Evolutionary conservation across 202 grass and related monocot genomes (phyloP), one percentile per base, ranked within the genome.

Genomic region (Schoenoplectus tabernaemontani): DNA sequence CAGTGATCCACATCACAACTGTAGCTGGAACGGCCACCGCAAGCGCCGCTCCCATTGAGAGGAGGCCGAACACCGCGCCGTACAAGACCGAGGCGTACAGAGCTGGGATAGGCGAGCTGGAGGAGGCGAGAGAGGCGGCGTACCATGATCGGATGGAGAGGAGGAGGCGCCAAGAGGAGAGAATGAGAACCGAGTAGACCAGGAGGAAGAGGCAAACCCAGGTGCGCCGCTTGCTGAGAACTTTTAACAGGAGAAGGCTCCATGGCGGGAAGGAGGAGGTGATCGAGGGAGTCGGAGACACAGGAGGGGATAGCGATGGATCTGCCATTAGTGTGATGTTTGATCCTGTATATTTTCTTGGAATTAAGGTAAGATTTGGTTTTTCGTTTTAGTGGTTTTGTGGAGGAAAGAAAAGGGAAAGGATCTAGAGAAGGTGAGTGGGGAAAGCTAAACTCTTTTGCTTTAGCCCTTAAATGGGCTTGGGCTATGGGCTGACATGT

Each of bases 41-140:
- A 1, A 93, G 82, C 19, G 91, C 89, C 5, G 91, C 89, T 4
- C 77, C 91, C 94, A 97, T 97, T 16, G 94, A 88, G 2, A 90
- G 85, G 53, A 92, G 77, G 0, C 94, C 94, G 86, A 97, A 97
- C 9, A 97, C 89, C 20, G 83, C 89, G 17, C 94, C 94, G 87
- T 90, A 97, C 69, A 93, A 75, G 37, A 97, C 70, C 4, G 94
- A 93, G 13, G 94, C 94, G 85, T 89, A 97, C 11, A 96, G 81
- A 59, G 89, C 87, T 0, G 85, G 66, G 0, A 87, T 86, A 33
- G 83, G 89, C 0, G 88, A 57, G 28, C 24, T 4, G 46, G 54
- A 50, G 9, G 50, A 69, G 56, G n/a, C 48, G 4, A 50, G 6
- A 0, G 71, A 51, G 5, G 72, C 34, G 71, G 85, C 79, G 86